A percentile compares a stretch with the other conserved stretches of the same genome.
Conservation (phyloP, 2,329 filamentous ascomycete genomes). For the Hyphodiscus sp. region DNA sequence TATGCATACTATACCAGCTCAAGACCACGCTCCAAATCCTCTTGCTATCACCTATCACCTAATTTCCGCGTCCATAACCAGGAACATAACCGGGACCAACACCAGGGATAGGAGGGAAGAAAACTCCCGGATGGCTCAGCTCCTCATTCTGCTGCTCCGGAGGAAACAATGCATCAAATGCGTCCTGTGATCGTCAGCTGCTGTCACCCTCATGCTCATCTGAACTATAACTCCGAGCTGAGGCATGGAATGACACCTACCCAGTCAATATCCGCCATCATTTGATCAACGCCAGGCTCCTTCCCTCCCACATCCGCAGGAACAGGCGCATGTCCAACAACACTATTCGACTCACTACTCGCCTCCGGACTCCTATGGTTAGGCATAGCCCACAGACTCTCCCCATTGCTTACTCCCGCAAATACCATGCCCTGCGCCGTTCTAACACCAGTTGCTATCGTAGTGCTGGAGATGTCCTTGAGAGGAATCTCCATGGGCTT, state of each 20-base stretch:
- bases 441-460: not conserved
- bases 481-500: not conserved
- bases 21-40: too few relatives aligned
- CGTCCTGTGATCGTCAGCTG: conserved; percentile 17
- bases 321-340: conserved; percentile 13
- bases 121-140: not conserved
- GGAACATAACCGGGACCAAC: not conserved
- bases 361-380: conserved; percentile 37
- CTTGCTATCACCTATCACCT: too few relatives aligned
- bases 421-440: conserved; percentile 30
- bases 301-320: not conserved
- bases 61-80: not conserved
- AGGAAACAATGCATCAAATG: conserved; percentile 29
- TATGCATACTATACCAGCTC: too few relatives aligned
- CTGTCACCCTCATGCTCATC: not conserved
- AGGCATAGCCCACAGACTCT: conserved; percentile 38
- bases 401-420: conserved; percentile 42
- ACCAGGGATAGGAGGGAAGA: not conserved
- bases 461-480: not conserved
- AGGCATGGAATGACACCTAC: conserved; percentile 37
- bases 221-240: not conserved
- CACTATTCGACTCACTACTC: conserved; percentile 37
- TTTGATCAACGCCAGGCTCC: conserved; percentile 22
- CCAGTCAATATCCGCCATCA: conserved; percentile 58
- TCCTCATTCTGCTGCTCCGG: conserved; percentile 17